Evolutionary conservation across 2,329 filamentous ascomycete species (phyloP), one percentile per base, ranked within the genome.

Genomic region (Phialocephala sp.): DNA sequence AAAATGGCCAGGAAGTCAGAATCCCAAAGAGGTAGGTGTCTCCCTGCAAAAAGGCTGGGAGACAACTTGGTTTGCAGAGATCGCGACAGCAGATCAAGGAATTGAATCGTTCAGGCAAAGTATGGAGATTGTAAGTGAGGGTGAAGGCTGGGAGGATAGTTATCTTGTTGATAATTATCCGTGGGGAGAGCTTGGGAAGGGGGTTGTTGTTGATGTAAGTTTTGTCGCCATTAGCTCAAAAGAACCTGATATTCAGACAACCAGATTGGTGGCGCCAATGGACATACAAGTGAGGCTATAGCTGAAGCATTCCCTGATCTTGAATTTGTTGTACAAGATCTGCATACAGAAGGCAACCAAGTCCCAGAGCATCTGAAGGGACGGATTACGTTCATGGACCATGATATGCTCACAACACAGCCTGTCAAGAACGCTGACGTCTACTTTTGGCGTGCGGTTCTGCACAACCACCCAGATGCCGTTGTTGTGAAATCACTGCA

Each of bases 341-440:
- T 68, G 2, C 56, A 63, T 9, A 37, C 39, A 18, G 36, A 59
- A 59, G 45, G 50, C 37, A 55, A 41, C 8, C 12, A 36, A 1
- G 24, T 50, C 11, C 54, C 62, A 2, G 37, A 57, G 6, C 14
- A 47, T 36, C 9, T 70, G 2, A 56, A 47, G 18, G 14, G n/a
- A 6, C 62, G 66, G 1, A 58, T 70, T 2, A 39, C 27, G 4
- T 69, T 67, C 45, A 71, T 73, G 59, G 67, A 69, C 2, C 74
- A 81, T 60, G 76, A 81, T 58, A 77, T 80, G 66, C 78, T 82
- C 63, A 75, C 72, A 0, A 72, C 75, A 8, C 80, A 82, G 63
- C 77, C 77, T 0, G 65, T 81, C 4, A 75, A 71, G 20, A 73
- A 69, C 18, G 80, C 80, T 0, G 76, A 76, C n/a, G 74, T 72